Conservation (phyloP, 1,284 basidiomycete species). For the Paramarasmius palmivorus region DNA sequence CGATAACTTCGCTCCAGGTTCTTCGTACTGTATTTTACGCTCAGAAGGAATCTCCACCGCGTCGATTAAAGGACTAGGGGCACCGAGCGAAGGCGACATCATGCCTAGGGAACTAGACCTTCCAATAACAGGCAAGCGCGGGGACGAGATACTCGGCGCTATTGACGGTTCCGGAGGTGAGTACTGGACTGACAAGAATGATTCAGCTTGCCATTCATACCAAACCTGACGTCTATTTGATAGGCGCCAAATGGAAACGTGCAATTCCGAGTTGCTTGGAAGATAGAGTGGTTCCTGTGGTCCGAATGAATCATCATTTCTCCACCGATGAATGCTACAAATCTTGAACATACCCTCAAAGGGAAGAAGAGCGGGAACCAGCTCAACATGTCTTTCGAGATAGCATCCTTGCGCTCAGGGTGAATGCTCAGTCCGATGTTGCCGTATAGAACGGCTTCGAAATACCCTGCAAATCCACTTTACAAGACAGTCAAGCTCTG, state of each 20-base stretch:
- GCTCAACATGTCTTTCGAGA: conserved; percentile 95
- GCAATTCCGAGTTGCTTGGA: conserved; percentile 88
- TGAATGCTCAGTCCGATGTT: conserved; percentile 93
- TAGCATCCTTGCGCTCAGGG: conserved; percentile 79
- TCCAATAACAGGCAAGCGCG: neutral
- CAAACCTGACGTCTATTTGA: conserved; percentile 89
- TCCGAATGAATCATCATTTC: neutral
- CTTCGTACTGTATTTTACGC: neutral
- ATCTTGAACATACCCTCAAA: conserved; percentile 58
- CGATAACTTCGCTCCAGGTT: conserved; percentile 12
- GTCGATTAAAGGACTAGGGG: conserved; percentile 63
- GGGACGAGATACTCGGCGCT: conserved; percentile 1
- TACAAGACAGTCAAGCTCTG: neutral
- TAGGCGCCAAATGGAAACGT: conserved; percentile 93
- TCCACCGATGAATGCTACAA: neutral
- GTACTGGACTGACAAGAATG: conserved; percentile 68
- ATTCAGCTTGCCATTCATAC: conserved; percentile 99
- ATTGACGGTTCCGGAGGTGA: neutral
- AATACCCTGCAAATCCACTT: conserved; percentile 94
- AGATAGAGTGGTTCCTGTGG: conserved; percentile 88
- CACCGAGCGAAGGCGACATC: conserved; percentile 39
- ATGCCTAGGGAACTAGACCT: conserved; percentile 26
- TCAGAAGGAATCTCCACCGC: conserved; percentile 44
- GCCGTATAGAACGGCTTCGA: conserved; percentile 92
- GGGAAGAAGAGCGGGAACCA: conserved; percentile 99